Conservation (phyloP, 2,329 filamentous ascomycete genomes). For the Exophiala xenobiotica region DNA sequence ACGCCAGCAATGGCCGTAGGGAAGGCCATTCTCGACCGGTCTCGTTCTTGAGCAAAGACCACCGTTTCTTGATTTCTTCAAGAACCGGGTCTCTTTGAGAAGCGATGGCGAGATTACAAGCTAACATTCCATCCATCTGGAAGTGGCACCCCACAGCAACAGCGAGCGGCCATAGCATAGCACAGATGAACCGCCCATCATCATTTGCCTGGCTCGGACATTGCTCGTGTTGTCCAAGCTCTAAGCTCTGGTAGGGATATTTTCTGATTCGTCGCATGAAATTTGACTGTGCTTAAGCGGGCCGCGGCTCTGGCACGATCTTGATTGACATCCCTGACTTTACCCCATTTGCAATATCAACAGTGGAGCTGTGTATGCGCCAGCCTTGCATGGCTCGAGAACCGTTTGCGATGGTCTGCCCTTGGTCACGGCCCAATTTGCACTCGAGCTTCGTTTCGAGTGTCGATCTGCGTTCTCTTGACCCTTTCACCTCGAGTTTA, state of each 20-base stretch:
- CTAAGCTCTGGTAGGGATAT: slow-evolving; percentile 18
- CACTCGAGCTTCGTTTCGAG: slow-evolving; percentile 6
- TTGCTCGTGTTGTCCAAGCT: slow-evolving; percentile 14
- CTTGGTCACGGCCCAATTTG: slow-evolving; percentile 24
- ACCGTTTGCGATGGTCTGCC: slow-evolving; percentile 5
- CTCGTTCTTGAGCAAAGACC: slow-evolving; percentile 15
- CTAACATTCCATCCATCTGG: slow-evolving; percentile 25
- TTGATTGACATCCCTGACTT: slow-evolving; percentile 19
- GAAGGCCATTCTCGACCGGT: slow-evolving; percentile 8
- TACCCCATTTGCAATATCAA: slow-evolving; percentile 23
- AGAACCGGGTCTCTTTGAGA: background rate
- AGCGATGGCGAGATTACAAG: slow-evolving; percentile 9
- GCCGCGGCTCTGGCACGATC: slow-evolving; percentile 16
- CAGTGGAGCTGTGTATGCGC: slow-evolving; percentile 22
- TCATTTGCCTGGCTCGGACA: slow-evolving; percentile 19
- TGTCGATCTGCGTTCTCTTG: slow-evolving; percentile 22
- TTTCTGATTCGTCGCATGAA: slow-evolving; percentile 23
- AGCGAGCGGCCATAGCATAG: slow-evolving; percentile 2
- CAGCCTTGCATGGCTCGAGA: slow-evolving; percentile 28
- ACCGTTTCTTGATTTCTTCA: background rate
- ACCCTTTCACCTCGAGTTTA: slow-evolving; percentile 3
- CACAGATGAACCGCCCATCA: slow-evolving; percentile 2
- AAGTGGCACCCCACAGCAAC: slow-evolving; percentile 17
- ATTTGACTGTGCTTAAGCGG: slow-evolving; percentile 21
- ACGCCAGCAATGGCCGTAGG: background rate